Evolutionary conservation across 768 basidiomycete genomes (phyloP).

Genomic region (Rhodosporidiobolus sp.): DNA sequence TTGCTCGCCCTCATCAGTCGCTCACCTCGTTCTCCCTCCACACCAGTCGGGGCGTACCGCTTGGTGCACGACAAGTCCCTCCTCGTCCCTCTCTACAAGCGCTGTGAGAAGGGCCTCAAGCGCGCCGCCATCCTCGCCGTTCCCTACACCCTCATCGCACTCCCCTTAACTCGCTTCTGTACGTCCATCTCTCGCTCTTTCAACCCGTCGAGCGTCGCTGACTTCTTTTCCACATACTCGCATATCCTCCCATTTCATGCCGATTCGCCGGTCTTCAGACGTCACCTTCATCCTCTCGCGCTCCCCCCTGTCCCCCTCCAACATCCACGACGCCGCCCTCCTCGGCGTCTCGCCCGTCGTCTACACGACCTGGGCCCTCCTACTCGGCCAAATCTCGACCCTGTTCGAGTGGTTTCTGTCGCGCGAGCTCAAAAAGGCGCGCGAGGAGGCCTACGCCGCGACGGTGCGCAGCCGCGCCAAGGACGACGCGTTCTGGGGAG

Average conservation of each 20-base stretch:
- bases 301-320: conserved; percentile 30
- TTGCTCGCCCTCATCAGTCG: background rate
- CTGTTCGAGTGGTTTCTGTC: conserved; percentile 39
- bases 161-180: conserved; percentile 22
- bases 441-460: conserved; percentile 41
- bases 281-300: conserved; percentile 35
- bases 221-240: no score
- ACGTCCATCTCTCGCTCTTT: background rate
- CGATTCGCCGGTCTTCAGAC: no score
- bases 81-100: conserved; percentile 33
- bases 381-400: conserved; percentile 35
- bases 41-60: conserved; percentile 41
- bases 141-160: conserved; percentile 12
- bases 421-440: conserved; percentile 30
- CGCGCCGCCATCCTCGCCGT: conserved; percentile 6
- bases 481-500: conserved; percentile 38
- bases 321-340: conserved; percentile 27
- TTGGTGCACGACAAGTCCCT: conserved; percentile 26
- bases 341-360: conserved; percentile 31
- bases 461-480: conserved; percentile 42
- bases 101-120: conserved; percentile 9
- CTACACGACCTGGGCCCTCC: conserved; percentile 39
- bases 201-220: no score
- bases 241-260: no score
- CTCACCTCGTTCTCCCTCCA: background rate